phyloP scores from a whole-genome alignment of 495 filamentous ascomycete genomes.

The Rostrohypoxylon terebratum region DNA sequence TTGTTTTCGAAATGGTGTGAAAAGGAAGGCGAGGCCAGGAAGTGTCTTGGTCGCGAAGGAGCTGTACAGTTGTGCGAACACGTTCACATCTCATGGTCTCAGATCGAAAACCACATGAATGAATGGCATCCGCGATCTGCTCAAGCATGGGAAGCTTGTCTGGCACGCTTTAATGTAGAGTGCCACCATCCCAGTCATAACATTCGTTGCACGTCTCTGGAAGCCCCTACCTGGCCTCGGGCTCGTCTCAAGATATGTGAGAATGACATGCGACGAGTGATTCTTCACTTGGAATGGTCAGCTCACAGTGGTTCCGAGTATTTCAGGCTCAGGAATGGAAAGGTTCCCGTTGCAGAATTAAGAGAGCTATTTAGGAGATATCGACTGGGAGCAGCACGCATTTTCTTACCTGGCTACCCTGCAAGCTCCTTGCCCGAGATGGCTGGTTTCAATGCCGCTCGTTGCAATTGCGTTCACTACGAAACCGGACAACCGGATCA shows the following conservation, averaged over 20 bases:
- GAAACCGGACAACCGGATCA: slow-evolving; percentile 15
- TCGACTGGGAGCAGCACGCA: slow-evolving; percentile 37
- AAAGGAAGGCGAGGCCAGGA: background rate
- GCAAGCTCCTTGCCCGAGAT: slow-evolving; percentile 37
- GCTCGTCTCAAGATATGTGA: slow-evolving; percentile 22
- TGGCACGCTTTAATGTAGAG: slow-evolving; percentile 37
- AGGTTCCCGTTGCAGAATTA: slow-evolving; percentile 32
- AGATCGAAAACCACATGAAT: slow-evolving; percentile 32
- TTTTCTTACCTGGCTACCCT: slow-evolving; percentile 22
- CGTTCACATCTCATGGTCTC: slow-evolving; percentile 37
- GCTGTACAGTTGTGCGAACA: slow-evolving; percentile 44
- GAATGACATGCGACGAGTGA: slow-evolving; percentile 2
- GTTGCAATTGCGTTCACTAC: slow-evolving; percentile 34
- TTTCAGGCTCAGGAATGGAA: slow-evolving; percentile 26
- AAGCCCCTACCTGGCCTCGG: slow-evolving; percentile 35
- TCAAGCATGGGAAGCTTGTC: slow-evolving; percentile 30
- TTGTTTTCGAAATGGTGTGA: background rate
- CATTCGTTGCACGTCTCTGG: slow-evolving; percentile 26
- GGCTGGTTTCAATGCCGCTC: slow-evolving; percentile 25
- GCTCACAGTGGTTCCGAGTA: slow-evolving; percentile 34
- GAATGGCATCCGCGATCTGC: slow-evolving; percentile 22
- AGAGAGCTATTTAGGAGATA: slow-evolving; percentile 36
- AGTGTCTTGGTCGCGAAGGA: slow-evolving; percentile 38
- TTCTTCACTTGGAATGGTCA: slow-evolving; percentile 35
- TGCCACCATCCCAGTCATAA: slow-evolving; percentile 40